Evolutionary conservation across 805 yeast species (phyloP).

Genomic region (Wickerhamomyces kurtzmanii): DNA sequence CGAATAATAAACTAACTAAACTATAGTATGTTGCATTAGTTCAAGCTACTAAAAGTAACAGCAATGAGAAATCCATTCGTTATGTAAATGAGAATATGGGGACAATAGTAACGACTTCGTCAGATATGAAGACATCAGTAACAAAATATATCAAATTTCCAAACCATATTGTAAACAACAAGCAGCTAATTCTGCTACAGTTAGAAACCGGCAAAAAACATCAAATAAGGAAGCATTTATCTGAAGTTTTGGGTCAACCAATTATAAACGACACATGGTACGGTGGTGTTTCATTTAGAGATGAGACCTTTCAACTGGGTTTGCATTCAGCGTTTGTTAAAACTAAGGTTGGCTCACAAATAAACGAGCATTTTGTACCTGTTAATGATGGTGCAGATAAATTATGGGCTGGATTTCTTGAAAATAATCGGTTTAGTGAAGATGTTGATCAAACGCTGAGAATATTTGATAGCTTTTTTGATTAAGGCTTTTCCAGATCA

Average conservation of each 20-base stretch:
- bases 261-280: conserved; percentile 20
- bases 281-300: conserved; percentile 9
- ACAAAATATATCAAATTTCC: conserved; percentile 7
- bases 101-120: too few species aligned
- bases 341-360: conserved; percentile 21
- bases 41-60: too few species aligned
- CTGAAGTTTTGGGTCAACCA: conserved; percentile 14
- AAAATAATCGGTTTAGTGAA: conserved; percentile 15
- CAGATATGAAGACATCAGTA: conserved; percentile 6
- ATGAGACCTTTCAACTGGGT: conserved; percentile 18
- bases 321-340: conserved; percentile 26
- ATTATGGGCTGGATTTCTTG: conserved; percentile 19
- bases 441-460: conserved; percentile 11
- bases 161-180: too few species aligned
- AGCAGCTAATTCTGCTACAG: conserved; percentile 18
- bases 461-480: conserved; percentile 11
- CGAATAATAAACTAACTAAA: too few species aligned
- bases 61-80: too few species aligned
- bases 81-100: too few species aligned
- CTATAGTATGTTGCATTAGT: too few species aligned
- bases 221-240: conserved; percentile 25
- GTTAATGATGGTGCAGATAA: conserved; percentile 8
- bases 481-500: conserved; percentile 1
- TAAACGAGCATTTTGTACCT: conserved; percentile 16
- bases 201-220: conserved; percentile 29